Evolutionary conservation across 129 eudicot genomes (phyloP).

Genomic region (Escallonia rubra): DNA sequence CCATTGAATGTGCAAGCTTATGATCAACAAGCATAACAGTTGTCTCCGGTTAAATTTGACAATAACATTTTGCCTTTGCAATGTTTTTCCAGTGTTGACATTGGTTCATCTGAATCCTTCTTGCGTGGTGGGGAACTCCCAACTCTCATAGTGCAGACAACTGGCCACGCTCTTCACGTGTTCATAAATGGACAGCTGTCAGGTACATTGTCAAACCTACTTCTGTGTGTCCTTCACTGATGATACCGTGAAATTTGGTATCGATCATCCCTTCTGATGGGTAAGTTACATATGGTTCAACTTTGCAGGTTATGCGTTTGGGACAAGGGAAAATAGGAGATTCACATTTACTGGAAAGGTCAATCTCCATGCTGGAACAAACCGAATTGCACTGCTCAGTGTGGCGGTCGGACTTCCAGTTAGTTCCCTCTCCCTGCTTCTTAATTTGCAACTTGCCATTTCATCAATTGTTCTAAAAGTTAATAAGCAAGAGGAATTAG

Average conservation of each 20-base stretch:
- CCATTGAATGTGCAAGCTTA: no score
- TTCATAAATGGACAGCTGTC: conserved; percentile 79
- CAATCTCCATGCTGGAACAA: conserved; percentile 64
- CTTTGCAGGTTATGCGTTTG: conserved; percentile 66
- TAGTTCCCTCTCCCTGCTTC: conserved; percentile 20
- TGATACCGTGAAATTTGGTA: background rate
- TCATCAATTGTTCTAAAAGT: background rate
- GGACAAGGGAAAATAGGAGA: conserved; percentile 71
- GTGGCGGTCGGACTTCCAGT: conserved; percentile 96
- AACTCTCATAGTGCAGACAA: conserved; percentile 67
- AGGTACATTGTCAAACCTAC: conserved; percentile 32
- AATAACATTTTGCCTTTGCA: background rate
- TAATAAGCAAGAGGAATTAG: no score
- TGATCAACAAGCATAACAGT: no score
- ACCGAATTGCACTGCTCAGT: conserved; percentile 78
- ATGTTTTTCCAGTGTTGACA: conserved; percentile 52
- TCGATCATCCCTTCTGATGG: background rate
- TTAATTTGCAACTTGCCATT: background rate
- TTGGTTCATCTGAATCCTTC: conserved; percentile 71
- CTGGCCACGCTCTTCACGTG: conserved; percentile 85
- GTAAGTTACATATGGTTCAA: background rate
- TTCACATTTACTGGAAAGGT: conserved; percentile 41
- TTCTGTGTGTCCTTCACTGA: background rate
- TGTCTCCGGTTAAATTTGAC: no score
- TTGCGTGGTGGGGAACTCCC: conserved; percentile 62